Evolutionary conservation across 176 grass and related monocot genomes (phyloP).

Genomic region (Avena insularis): DNA sequence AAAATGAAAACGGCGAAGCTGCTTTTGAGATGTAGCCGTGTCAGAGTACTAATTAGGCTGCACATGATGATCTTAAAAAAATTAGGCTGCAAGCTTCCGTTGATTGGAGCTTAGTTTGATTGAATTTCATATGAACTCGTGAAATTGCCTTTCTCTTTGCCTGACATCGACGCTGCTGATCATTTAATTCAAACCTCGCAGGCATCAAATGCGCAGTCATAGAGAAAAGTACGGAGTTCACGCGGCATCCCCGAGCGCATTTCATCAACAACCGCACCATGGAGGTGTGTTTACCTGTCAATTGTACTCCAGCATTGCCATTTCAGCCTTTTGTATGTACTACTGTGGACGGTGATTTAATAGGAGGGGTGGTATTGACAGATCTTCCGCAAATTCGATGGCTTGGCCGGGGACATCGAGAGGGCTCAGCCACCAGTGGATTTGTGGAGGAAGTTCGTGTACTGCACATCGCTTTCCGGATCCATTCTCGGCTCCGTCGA

Average conservation of each 20-base stretch:
- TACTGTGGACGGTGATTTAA: neutral
- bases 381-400: constrained; percentile 88
- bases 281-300: constrained; percentile 57
- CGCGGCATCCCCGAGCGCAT: constrained; percentile 83
- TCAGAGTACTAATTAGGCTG: neutral
- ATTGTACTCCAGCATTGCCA: neutral
- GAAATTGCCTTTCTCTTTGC: neutral
- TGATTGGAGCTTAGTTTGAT: neutral
- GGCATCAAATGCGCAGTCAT: constrained; percentile 77
- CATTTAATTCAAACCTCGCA: constrained; percentile 34
- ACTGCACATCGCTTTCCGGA: constrained; percentile 90
- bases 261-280: constrained; percentile 98
- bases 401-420: constrained; percentile 81
- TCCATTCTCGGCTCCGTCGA: constrained; percentile 86
- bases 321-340: neutral
- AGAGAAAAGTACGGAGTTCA: constrained; percentile 70
- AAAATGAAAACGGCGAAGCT: neutral
- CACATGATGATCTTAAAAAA: too few relatives aligned
- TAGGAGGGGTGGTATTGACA: constrained; percentile 24
- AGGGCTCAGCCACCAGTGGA: constrained; percentile 78
- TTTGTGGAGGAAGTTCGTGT: constrained; percentile 93
- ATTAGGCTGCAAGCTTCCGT: too few relatives aligned
- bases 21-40: neutral
- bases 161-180: neutral
- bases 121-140: neutral